phyloP scores from a whole-genome alignment of 2,329 filamentous ascomycete genomes.

The Ophiocordyceps camponoti-leonardi region DNA sequence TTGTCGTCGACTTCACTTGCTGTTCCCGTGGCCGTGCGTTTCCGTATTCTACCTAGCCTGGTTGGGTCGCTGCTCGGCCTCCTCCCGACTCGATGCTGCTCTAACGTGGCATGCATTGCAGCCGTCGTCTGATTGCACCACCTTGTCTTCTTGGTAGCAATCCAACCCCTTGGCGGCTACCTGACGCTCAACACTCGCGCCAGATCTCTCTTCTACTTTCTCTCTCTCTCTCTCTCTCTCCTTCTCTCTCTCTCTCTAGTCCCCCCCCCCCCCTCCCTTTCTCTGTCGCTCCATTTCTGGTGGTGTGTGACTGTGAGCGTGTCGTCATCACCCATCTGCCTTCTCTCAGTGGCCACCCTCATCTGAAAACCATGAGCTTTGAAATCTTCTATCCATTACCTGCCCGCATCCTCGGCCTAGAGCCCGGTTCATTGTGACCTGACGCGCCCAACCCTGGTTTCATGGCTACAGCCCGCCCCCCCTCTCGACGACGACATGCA shows the following conservation, averaged over 20 bases:
- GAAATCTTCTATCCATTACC: background rate
- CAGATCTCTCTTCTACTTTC: background rate
- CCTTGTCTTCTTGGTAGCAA: background rate
- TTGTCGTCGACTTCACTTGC: background rate
- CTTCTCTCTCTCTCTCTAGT: no score
- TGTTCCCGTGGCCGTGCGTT: background rate
- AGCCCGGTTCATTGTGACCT: conserved; percentile 1
- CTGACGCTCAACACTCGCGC: background rate
- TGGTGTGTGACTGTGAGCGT: no score
- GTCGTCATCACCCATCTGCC: no score
- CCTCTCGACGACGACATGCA: background rate
- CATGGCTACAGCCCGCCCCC: background rate
- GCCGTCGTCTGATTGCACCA: background rate
- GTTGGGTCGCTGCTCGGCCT: background rate
- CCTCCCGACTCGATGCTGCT: background rate
- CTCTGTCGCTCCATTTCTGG: no score
- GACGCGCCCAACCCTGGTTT: conserved; percentile 1
- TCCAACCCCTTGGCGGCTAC: background rate
- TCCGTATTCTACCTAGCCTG: background rate
- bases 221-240: no score
- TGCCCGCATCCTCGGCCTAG: background rate
- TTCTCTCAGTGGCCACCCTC: background rate
- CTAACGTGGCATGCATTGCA: background rate
- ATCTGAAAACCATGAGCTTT: background rate
- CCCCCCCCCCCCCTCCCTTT: no score